Conservation (phyloP, 768 basidiomycete genomes). For the Xanthoconium purpureum region DNA sequence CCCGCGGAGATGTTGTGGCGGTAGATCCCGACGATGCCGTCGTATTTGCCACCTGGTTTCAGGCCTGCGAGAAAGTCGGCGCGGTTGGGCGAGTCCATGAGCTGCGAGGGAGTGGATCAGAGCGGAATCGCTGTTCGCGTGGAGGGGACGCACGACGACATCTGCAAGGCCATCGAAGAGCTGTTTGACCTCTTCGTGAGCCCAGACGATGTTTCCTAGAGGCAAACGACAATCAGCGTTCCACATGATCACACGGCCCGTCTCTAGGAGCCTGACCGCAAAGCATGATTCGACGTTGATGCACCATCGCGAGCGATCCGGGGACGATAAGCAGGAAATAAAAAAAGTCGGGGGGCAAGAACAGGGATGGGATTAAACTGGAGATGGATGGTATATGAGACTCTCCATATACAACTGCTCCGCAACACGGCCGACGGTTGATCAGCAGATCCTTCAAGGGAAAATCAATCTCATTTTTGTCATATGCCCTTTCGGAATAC, state of each 20-base stretch:
- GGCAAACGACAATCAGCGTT: neutral
- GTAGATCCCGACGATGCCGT: slow-evolving; percentile 71
- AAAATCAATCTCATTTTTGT: neutral
- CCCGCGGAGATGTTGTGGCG: slow-evolving; percentile 66
- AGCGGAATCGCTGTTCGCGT: neutral
- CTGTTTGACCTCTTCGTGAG: slow-evolving; percentile 65
- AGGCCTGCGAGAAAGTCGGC: slow-evolving; percentile 67
- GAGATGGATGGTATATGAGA: neutral
- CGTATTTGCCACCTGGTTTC: slow-evolving; percentile 68
- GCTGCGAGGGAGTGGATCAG: slow-evolving; percentile 29
- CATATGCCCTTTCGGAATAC: neutral
- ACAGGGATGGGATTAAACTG: neutral
- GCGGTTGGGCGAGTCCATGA: slow-evolving; percentile 57
- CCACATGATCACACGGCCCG: neutral
- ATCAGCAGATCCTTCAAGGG: neutral
- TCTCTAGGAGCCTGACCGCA: slow-evolving; percentile 27
- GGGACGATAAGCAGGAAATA: no score
- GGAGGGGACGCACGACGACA: slow-evolving; percentile 57
- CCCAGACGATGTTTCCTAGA: slow-evolving; percentile 74
- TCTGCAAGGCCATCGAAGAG: slow-evolving; percentile 69
- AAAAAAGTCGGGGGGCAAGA: neutral
- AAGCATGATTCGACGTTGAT: slow-evolving; percentile 30
- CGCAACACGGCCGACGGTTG: neutral
- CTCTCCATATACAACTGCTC: neutral
- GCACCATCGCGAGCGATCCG: slow-evolving; percentile 12